Conservation (phyloP, 2,329 filamentous ascomycete species). For the Penicillium oxalicum region DNA sequence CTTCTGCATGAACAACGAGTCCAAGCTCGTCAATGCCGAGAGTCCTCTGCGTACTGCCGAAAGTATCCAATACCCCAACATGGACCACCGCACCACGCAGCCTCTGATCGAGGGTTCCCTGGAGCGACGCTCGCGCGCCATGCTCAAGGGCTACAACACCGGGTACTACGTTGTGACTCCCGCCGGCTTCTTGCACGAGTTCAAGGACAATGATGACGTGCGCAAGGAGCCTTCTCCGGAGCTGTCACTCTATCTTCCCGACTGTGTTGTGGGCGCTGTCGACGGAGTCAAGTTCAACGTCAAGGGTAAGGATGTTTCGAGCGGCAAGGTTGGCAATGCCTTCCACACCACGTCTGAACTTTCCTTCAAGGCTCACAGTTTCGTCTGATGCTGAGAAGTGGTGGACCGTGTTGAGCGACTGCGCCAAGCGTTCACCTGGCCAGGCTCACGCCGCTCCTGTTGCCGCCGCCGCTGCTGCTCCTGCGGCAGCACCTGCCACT, state of each 20-base stretch:
- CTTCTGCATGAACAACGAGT: conserved; percentile 66
- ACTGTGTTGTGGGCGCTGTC: conserved; percentile 69
- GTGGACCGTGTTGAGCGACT: conserved; percentile 62
- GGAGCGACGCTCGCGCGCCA: conserved; percentile 84
- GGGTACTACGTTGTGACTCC: conserved; percentile 89
- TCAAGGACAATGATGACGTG: conserved; percentile 81
- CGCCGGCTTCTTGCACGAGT: conserved; percentile 86
- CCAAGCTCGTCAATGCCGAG: conserved; percentile 70
- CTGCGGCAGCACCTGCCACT: not conserved
- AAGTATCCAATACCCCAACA: conserved; percentile 78
- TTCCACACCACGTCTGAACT: conserved; percentile 75
- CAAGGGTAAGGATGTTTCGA: conserved; percentile 87
- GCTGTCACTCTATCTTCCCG: conserved; percentile 83
- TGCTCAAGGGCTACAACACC: conserved; percentile 69
- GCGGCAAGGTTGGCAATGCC: conserved; percentile 69
- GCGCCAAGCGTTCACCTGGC: conserved; percentile 6
- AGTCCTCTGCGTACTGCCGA: conserved; percentile 67
- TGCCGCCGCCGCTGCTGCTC: not conserved
- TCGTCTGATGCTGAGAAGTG: conserved; percentile 75
- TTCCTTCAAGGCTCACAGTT: conserved; percentile 77
- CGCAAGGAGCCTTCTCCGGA: conserved; percentile 61
- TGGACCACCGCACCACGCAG: conserved; percentile 72
- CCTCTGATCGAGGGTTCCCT: conserved; percentile 81
- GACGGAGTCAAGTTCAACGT: conserved; percentile 83
- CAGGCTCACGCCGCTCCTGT: not conserved